A percentile compares a stretch with the other conserved stretches of the same genome.
Evolutionary conservation across 2,329 filamentous ascomycete species (phyloP).

Genomic region (Alternaria hordeiaustralica): DNA sequence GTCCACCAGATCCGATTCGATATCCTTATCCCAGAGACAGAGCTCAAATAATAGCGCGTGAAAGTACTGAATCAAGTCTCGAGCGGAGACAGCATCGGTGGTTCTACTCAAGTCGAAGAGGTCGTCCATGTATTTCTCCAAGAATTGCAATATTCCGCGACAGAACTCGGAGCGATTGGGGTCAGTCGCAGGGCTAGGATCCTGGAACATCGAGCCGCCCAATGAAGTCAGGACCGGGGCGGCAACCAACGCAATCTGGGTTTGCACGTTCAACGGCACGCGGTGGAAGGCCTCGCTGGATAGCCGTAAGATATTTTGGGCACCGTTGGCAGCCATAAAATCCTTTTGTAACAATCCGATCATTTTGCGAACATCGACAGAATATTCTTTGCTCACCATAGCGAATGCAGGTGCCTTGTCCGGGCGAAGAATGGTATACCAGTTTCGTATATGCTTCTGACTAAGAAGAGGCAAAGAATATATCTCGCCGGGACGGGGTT

Average conservation of each 20-base stretch:
- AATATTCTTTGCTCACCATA: constrained; percentile 38
- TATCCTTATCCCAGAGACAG: constrained; percentile 34
- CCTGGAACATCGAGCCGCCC: constrained; percentile 30
- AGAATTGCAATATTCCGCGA: constrained; percentile 29
- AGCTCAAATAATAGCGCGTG: constrained; percentile 31
- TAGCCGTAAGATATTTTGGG: constrained; percentile 33
- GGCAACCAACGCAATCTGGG: constrained; percentile 22
- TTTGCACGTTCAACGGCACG: constrained; percentile 20
- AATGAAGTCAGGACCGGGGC: constrained; percentile 28
- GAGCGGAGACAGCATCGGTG: constrained; percentile 30
- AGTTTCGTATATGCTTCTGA: constrained; percentile 38
- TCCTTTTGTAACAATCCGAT: constrained; percentile 23
- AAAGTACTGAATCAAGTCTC: constrained; percentile 34
- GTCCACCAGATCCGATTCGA: constrained; percentile 32
- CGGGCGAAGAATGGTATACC: constrained; percentile 30
- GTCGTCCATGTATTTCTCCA: constrained; percentile 37
- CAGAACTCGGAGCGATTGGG: constrained; percentile 28
- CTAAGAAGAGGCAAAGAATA: constrained; percentile 29
- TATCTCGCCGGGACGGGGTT: constrained; percentile 19
- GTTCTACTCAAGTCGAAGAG: constrained; percentile 37
- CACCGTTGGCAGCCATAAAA: constrained; percentile 35
- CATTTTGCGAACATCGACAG: constrained; percentile 27
- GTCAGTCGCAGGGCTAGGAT: constrained; percentile 6
- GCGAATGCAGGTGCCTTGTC: constrained; percentile 35
- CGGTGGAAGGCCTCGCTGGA: constrained; percentile 29